A percentile compares a stretch with the other conserved stretches of the same genome.
Evolutionary conservation across 257 asterid species (phyloP).

Genomic region (Nicotiana benthamiana): DNA sequence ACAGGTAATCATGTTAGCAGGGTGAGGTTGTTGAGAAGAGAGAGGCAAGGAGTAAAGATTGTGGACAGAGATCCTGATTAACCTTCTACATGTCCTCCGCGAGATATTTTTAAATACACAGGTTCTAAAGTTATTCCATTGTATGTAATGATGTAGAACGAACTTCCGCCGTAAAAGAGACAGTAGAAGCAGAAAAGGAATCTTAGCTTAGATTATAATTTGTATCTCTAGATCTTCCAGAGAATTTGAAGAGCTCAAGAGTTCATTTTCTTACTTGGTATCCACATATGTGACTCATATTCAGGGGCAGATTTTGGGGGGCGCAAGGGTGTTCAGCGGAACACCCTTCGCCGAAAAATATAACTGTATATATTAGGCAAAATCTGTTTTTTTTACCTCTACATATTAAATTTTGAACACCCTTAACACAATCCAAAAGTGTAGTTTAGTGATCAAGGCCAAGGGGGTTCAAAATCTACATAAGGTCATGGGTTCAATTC

Average conservation of each 20-base stretch:
- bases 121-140: constrained; percentile 1
- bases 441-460: too few relatives aligned
- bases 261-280: background rate
- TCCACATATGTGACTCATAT: background rate
- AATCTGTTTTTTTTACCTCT: too few relatives aligned
- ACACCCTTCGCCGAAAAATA: too few relatives aligned
- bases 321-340: too few relatives aligned
- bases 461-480: too few relatives aligned
- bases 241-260: background rate
- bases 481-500: too few relatives aligned
- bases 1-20: constrained; percentile 40
- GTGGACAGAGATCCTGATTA: constrained; percentile 25
- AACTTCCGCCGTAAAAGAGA: background rate
- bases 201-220: background rate
- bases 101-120: background rate
- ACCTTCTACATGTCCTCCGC: background rate
- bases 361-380: too few relatives aligned
- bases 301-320: too few relatives aligned
- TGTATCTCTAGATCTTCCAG: background rate
- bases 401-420: too few relatives aligned
- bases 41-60: constrained; percentile 47
- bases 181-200: background rate
- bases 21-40: constrained; percentile 55
- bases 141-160: constrained; percentile 3
- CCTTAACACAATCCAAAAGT: too few relatives aligned